phyloP scores from a whole-genome alignment of 1,284 basidiomycete species.

The Porodaedalea pini region DNA sequence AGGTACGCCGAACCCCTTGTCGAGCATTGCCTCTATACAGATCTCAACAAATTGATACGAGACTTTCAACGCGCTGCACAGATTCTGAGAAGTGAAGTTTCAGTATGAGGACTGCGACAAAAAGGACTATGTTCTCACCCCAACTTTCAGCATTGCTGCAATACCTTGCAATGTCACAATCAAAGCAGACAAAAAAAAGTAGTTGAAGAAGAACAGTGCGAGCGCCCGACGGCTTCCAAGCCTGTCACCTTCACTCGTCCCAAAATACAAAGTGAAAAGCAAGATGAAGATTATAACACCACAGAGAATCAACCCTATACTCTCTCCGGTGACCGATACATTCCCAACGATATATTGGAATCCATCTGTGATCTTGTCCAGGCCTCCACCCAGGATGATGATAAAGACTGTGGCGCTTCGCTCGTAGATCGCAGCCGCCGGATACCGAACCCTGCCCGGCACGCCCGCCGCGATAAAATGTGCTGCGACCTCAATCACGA shows the following conservation, averaged over 20 bases:
- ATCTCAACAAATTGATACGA: conserved; percentile 12
- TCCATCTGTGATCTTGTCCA: conserved; percentile 21
- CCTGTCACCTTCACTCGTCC: conserved; percentile 15
- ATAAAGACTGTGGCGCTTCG: conserved; percentile 19
- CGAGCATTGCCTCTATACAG: neutral
- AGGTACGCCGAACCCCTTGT: conserved; percentile 1
- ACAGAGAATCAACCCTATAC: conserved; percentile 18
- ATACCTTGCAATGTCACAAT: conserved; percentile 20
- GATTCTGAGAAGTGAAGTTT: conserved; percentile 4
- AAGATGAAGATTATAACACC: conserved; percentile 18
- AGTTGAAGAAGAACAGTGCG: conserved; percentile 17
- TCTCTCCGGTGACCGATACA: conserved; percentile 12
- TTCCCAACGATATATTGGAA: conserved; percentile 22
- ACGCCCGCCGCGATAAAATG: conserved; percentile 17
- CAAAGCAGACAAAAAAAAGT: conserved; percentile 17
- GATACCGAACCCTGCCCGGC: conserved; percentile 19
- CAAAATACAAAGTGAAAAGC: conserved; percentile 19
- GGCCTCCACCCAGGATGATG: conserved; percentile 21
- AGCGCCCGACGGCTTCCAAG: conserved; percentile 14
- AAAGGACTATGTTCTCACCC: neutral
- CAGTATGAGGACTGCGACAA: neutral
- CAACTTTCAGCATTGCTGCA: conserved; percentile 11
- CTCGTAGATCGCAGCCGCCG: conserved; percentile 16
- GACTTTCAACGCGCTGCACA: conserved; percentile 9
- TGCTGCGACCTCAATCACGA: conserved; percentile 18